Evolutionary conservation across 1,284 basidiomycete species (phyloP), one percentile per base, ranked within the genome.

Genomic region (Naganishia liquefaciens): DNA sequence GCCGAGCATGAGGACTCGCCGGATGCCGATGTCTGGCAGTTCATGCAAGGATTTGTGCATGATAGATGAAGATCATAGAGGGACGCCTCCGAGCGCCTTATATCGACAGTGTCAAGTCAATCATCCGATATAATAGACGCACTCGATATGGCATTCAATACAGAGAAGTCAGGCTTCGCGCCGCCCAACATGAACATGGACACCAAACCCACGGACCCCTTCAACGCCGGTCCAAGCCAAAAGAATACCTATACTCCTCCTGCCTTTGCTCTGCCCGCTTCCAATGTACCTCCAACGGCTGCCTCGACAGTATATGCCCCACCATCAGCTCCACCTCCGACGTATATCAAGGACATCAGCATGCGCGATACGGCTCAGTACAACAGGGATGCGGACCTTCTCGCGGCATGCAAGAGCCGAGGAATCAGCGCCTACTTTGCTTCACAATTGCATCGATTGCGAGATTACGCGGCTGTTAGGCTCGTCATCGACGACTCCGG

Each of bases 361-460:
- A 70, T 70, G 69, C 40, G 57, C n/a, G 69, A 70, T 27, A 66
- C 69, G 0, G 43, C 64, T 5, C 57, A 66, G 17, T 70, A 68
- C 65, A 68, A 70, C 33, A 42, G 50, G 19, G 69, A 70, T 46
- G 63, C 64, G 15, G 54, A 68, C 15, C 65, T 70, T 2, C 60
- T 70, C 37, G 69, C 69, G 10, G 55, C 65, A 11, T 70, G 69
- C 43, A 37, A 63, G 42, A 47, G 55, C 11, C 63, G 66, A 25
- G 66, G 66, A 5, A 70, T 70, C 37, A 68, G 67, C 3, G 67
- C 69, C 1, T 70, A 70, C 54, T 70, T 70, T 57, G 69, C 69
- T 0, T 67, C 65, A 4, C 69, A 70, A 50, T 61, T 70, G 15
- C 65, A 63, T 21, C 64, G 69, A 9, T 23, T 70, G 2, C 55